Percentiles rank a stretch among this genome's conserved stretches.
phyloP scores from a whole-genome alignment of 2,329 filamentous ascomycete genomes.

The Cytospora schulzeri region DNA sequence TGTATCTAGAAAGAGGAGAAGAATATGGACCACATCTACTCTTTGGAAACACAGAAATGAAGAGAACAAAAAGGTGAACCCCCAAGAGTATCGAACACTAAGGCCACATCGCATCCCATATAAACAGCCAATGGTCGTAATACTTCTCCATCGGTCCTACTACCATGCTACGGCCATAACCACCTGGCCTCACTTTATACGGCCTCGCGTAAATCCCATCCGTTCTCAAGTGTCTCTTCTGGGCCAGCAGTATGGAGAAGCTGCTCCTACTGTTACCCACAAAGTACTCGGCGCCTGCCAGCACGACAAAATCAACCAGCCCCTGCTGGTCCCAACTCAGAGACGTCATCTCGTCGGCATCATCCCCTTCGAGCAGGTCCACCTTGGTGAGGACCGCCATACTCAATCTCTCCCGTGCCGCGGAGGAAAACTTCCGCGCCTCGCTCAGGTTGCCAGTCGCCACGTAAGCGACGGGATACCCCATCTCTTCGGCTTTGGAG shows the following conservation, averaged over 20 bases:
- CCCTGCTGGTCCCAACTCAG: slow-evolving; percentile 51
- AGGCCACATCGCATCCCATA: slow-evolving; percentile 50
- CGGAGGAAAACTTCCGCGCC: slow-evolving; percentile 40
- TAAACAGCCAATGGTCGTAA: slow-evolving; percentile 52
- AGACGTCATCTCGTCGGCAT: slow-evolving; percentile 38
- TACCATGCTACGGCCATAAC: slow-evolving; percentile 46
- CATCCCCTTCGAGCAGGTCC: slow-evolving; percentile 35
- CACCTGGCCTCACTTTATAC: slow-evolving; percentile 45
- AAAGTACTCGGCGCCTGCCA: slow-evolving; percentile 45
- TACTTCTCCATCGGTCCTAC: slow-evolving; percentile 48
- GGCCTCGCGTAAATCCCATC: slow-evolving; percentile 46
- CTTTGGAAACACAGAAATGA: too few species aligned
- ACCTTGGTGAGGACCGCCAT: slow-evolving; percentile 43
- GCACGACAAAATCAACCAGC: slow-evolving; percentile 44
- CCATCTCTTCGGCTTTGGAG: slow-evolving; percentile 36
- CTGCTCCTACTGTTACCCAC: slow-evolving; percentile 49
- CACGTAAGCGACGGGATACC: slow-evolving; percentile 44
- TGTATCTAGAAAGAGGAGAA: too few species aligned
- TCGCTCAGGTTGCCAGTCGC: slow-evolving; percentile 49
- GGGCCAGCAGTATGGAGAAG: slow-evolving; percentile 49
- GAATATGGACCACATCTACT: too few species aligned
- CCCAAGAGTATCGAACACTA: slow-evolving; percentile 25
- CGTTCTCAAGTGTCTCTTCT: slow-evolving; percentile 46
- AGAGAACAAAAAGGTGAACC: neutral
- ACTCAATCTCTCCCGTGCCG: slow-evolving; percentile 37